Evolutionary conservation across 495 filamentous ascomycete species (phyloP).

Genomic region (Daldinia grandis): DNA sequence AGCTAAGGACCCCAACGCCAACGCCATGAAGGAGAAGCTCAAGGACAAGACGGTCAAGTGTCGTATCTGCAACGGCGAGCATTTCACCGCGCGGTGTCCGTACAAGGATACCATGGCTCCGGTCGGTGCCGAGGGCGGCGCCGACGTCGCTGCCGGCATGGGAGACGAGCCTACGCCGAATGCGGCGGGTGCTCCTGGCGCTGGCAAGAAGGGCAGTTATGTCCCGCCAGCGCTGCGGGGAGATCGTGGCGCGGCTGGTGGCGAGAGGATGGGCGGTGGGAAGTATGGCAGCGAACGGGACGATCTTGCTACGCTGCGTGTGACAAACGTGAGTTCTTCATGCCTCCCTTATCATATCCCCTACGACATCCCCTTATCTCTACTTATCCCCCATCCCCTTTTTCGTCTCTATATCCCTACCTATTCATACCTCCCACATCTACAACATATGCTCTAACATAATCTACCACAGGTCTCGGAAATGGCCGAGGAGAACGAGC

Average conservation of each 20-base stretch:
- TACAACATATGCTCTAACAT: constrained; percentile 12
- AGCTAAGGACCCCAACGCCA: constrained; percentile 74
- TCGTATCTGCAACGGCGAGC: constrained; percentile 96
- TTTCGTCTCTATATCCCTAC: too few relatives aligned
- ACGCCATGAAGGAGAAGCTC: constrained; percentile 85
- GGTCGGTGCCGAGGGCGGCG: constrained; percentile 60
- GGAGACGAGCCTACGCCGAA: constrained; percentile 58
- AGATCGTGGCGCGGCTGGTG: constrained; percentile 66
- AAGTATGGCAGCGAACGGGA: constrained; percentile 90
- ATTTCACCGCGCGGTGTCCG: constrained; percentile 92
- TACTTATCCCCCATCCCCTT: background rate
- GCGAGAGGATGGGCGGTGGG: constrained; percentile 86
- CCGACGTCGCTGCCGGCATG: constrained; percentile 63
- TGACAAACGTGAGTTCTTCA: constrained; percentile 84
- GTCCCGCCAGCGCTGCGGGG: constrained; percentile 91
- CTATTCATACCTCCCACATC: background rate
- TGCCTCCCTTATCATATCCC: background rate
- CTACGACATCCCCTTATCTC: too few relatives aligned
- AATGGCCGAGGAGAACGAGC: constrained; percentile 92
- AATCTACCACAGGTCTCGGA: constrained; percentile 78
- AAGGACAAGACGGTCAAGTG: constrained; percentile 99
- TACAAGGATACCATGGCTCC: constrained; percentile 73
- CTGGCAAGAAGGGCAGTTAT: constrained; percentile 79
- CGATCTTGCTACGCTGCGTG: constrained; percentile 92
- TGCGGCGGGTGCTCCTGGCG: constrained; percentile 47